Percentiles rank a stretch among this genome's conserved stretches.
Conservation (phyloP, 2,329 filamentous ascomycete genomes). For the Emydomyces testavorans region DNA sequence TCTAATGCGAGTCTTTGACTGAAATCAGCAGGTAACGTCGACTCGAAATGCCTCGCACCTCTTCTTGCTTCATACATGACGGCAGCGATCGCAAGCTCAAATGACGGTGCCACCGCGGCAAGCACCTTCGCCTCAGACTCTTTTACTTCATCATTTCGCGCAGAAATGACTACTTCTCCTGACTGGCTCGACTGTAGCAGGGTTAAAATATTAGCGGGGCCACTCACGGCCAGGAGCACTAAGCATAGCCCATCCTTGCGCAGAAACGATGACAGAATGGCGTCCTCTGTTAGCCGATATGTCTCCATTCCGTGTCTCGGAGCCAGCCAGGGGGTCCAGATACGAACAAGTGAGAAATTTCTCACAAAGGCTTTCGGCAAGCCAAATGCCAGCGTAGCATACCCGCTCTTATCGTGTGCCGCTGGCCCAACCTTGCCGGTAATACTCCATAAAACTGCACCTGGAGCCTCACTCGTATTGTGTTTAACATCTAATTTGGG, state of each 20-base stretch:
- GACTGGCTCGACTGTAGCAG: constrained; percentile 53
- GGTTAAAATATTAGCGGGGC: constrained; percentile 57
- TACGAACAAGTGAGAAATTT: constrained; percentile 71
- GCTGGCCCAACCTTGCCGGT: constrained; percentile 51
- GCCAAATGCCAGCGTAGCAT: constrained; percentile 49
- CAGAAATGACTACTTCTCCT: constrained; percentile 57
- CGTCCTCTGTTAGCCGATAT: constrained; percentile 65
- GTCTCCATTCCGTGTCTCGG: constrained; percentile 65
- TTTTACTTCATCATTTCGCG: constrained; percentile 56
- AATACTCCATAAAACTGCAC: constrained; percentile 31
- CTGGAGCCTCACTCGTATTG: constrained; percentile 32
- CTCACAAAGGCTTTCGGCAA: constrained; percentile 52
- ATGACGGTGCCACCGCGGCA: constrained; percentile 57
- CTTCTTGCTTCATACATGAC: constrained; percentile 80
- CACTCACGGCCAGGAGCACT: constrained; percentile 67
- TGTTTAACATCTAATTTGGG: constrained; percentile 26
- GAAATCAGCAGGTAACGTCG: constrained; percentile 7
- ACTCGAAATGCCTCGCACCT: constrained; percentile 35
- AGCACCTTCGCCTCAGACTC: constrained; percentile 51
- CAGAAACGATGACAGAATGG: constrained; percentile 66
- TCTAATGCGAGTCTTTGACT: constrained; percentile 34
- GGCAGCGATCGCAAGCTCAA: constrained; percentile 66
- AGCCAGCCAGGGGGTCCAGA: constrained; percentile 75
- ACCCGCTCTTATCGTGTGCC: constrained; percentile 36
- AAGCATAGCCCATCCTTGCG: constrained; percentile 60